phyloP scores from a whole-genome alignment of 345 rosid genomes.

The Trapa bicornis region DNA sequence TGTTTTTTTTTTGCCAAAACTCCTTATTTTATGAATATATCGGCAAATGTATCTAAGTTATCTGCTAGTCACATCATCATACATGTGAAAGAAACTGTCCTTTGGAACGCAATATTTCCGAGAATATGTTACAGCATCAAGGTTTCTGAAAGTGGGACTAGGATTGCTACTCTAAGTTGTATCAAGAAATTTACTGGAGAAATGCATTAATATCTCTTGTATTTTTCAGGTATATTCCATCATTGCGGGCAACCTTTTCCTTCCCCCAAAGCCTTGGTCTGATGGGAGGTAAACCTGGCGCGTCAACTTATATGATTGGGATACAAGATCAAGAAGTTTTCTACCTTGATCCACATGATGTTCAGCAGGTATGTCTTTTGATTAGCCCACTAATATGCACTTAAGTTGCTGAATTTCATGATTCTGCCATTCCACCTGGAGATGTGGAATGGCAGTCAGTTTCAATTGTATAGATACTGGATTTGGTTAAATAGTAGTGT shows the following conservation, averaged over 20 bases:
- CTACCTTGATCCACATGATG: slow-evolving; percentile 91
- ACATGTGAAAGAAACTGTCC: background rate
- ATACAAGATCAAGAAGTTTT: slow-evolving; percentile 72
- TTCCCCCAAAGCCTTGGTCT: slow-evolving; percentile 91
- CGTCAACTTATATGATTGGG: slow-evolving; percentile 82
- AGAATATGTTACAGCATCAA: background rate
- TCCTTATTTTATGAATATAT: too few relatives aligned
- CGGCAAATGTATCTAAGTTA: background rate
- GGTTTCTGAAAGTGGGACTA: background rate
- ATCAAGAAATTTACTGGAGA: background rate
- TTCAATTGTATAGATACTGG: too few relatives aligned
- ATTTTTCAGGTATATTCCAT: slow-evolving; percentile 62
- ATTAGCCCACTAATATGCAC: background rate
- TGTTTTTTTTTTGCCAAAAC: too few relatives aligned
- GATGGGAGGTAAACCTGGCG: slow-evolving; percentile 87
- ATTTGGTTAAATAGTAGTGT: too few relatives aligned
- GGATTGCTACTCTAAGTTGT: background rate
- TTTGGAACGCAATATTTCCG: background rate
- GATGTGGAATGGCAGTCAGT: too few relatives aligned
- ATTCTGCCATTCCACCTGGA: background rate
- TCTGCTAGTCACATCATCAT: background rate
- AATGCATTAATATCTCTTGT: slow-evolving; percentile 4
- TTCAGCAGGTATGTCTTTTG: slow-evolving; percentile 44
- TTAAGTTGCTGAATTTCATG: background rate
- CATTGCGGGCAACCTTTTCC: slow-evolving; percentile 56